These are phyloP conservation scores for Calonectria honghensis DNA, from an alignment of 2,329 filamentous ascomycete genomes.

Conservation along the genomic window DNA sequence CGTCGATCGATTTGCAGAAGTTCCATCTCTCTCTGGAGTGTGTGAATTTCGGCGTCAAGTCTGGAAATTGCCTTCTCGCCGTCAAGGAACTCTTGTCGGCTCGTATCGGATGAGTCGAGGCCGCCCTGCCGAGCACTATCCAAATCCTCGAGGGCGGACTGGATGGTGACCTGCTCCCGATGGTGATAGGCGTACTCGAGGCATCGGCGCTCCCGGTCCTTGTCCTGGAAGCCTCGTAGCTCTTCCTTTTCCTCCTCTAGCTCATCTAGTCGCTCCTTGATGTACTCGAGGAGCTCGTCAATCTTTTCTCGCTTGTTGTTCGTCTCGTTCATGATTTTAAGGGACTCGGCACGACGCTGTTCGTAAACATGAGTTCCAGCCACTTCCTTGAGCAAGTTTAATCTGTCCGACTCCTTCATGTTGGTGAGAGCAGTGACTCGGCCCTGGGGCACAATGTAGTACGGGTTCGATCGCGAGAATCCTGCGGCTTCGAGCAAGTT, in stretches of 20 bases:
- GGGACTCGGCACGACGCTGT: slow-evolving; percentile 89
- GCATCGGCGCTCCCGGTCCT: slow-evolving; percentile 92
- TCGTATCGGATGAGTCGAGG: slow-evolving; percentile 88
- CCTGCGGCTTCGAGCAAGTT: slow-evolving; percentile 96
- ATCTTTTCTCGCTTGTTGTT: slow-evolving; percentile 97
- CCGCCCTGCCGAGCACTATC: slow-evolving; percentile 88
- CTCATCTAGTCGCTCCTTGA: slow-evolving; percentile 91
- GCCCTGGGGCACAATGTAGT: slow-evolving; percentile 99
- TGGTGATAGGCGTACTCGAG: slow-evolving; percentile 97
- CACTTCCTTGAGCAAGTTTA: slow-evolving; percentile 97
- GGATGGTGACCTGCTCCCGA: slow-evolving; percentile 87
- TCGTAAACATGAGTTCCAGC: slow-evolving; percentile 98
- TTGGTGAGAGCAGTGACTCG: slow-evolving; percentile 97
- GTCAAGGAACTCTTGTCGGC: slow-evolving; percentile 83
- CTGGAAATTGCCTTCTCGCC: slow-evolving; percentile 86
- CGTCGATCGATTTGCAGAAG: slow-evolving; percentile 88
- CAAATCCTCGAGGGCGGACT: slow-evolving; percentile 85
- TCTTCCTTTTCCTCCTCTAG: slow-evolving; percentile 99
- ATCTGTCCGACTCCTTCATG: slow-evolving; percentile 96
- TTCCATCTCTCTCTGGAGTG: slow-evolving; percentile 88
- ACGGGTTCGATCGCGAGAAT: slow-evolving; percentile 97
- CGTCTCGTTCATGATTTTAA: slow-evolving; percentile 98
- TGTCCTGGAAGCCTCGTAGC: slow-evolving; percentile 93
- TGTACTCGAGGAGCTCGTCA: slow-evolving; percentile 92
- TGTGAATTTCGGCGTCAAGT: slow-evolving; percentile 86